A percentile compares a stretch with the other conserved stretches of the same genome.
These are phyloP conservation scores for Microsporum canis DNA, from an alignment of 2,329 filamentous ascomycete genomes.

Conservation along the genomic window DNA sequence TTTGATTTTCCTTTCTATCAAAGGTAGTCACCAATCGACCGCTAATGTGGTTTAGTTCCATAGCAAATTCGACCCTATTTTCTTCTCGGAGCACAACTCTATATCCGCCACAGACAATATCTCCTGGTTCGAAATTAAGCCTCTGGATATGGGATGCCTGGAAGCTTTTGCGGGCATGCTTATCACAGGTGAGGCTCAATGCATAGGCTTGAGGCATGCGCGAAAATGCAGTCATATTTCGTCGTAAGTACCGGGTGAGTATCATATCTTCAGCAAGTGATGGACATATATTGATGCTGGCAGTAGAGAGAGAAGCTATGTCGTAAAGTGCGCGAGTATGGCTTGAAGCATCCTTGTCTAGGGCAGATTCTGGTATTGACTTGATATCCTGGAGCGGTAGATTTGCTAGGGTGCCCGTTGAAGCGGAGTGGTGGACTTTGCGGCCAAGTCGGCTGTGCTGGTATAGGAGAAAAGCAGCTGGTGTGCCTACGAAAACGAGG, in stretches of 20 bases:
- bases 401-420: slow-evolving; percentile 14
- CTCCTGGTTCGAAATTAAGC: slow-evolving; percentile 22
- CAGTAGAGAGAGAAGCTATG: slow-evolving; percentile 13
- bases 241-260: slow-evolving; percentile 22
- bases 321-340: slow-evolving; percentile 19
- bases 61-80: slow-evolving; percentile 24
- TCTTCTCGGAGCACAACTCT: slow-evolving; percentile 18
- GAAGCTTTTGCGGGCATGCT: slow-evolving; percentile 18
- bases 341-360: slow-evolving; percentile 9
- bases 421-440: slow-evolving; percentile 17
- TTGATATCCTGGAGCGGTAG: slow-evolving; percentile 13
- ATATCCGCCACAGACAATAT: slow-evolving; percentile 26
- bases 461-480: slow-evolving; percentile 18
- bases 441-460: slow-evolving; percentile 18
- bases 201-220: slow-evolving; percentile 25
- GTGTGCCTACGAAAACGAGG: slow-evolving; percentile 14
- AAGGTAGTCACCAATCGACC: neutral
- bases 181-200: slow-evolving; percentile 16
- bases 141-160: slow-evolving; percentile 17
- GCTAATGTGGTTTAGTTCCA: slow-evolving; percentile 11
- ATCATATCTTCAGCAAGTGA: slow-evolving; percentile 14
- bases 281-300: slow-evolving; percentile 16
- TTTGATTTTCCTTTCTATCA: neutral
- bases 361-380: slow-evolving; percentile 18
- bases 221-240: slow-evolving; percentile 26